A percentile compares a stretch with the other conserved stretches of the same genome.
These are phyloP conservation scores for Pythium oligandrum DNA, from an alignment of 352 stramenopile genomes.

Conservation along the genomic window DNA sequence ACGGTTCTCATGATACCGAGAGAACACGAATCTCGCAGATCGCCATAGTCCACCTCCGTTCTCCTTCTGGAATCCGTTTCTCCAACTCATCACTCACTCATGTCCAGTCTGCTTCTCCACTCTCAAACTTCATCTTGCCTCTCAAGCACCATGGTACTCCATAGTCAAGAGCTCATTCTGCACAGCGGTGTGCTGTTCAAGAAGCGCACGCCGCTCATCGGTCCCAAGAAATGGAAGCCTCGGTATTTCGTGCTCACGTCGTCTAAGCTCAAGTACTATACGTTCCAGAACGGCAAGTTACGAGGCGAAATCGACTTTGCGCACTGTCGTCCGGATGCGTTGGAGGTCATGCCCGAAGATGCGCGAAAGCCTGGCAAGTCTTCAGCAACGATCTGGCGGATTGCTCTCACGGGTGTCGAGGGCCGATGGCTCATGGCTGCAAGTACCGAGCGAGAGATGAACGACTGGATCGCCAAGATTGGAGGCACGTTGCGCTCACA, in stretches of 20 bases:
- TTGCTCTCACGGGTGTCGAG: conserved; percentile 61
- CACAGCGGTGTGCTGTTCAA: conserved; percentile 83
- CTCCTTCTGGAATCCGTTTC: no score
- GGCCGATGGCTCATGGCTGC: conserved; percentile 51
- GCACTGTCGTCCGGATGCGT: conserved; percentile 47
- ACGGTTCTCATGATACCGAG: no score
- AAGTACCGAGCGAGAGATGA: conserved; percentile 81
- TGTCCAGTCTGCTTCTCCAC: no score
- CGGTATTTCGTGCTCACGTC: conserved; percentile 73
- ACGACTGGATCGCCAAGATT: conserved; percentile 78
- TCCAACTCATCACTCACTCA: no score
- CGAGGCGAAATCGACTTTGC: conserved; percentile 68
- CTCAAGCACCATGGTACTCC: no score
- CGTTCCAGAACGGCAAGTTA: conserved; percentile 74
- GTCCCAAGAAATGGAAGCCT: conserved; percentile 74
- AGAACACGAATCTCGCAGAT: no score
- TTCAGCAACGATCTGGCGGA: conserved; percentile 70
- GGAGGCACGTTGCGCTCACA: background rate
- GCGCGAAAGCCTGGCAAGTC: conserved; percentile 71
- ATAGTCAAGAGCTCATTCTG: conserved; percentile 29
- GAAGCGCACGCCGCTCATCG: conserved; percentile 61
- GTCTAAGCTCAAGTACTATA: conserved; percentile 62
- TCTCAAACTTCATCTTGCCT: no score
- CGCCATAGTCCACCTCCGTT: no score
- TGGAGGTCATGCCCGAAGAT: conserved; percentile 80